Evolutionary conservation across 2,329 filamentous ascomycete species (phyloP), one percentile per base, ranked within the genome.

Genomic region (Trichoderma koningii): DNA sequence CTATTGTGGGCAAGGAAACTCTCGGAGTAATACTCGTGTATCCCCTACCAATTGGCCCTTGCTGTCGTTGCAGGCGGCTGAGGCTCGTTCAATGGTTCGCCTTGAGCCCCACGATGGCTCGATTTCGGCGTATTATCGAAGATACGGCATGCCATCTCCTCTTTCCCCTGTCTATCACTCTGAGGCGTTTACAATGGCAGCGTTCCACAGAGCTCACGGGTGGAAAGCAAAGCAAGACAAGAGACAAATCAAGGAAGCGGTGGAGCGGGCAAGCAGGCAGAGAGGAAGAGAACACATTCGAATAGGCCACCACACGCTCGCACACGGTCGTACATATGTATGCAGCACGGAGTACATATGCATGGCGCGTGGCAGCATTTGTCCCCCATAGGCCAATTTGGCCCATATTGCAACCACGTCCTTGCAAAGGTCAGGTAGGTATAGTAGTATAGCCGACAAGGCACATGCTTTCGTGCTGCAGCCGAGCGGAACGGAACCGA

Each of bases 111-210:
- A 45, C 59, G 59, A 53, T 52, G 50, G 59, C 50, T 62, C 50
- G 59, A 62, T 53, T 23, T 62, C 59, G 59, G 59, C 59, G 48
- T 28, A 62, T 62, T 62, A 62, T 62, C 53, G 50, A 34, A 62
- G 12, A 41, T 15, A 23, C 23, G 59, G 59, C 38, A 34, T 30
- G 59, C 48, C 38, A 34, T 45, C 26, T 15, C 12, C 48, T 15
- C 19, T 28, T 28, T 42, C 57, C 21, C 41, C 50, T 62, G 48
- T 23, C 47, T 52, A 17, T 38, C 48, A 42, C 10, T 52, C 9
- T 52, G 14, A 0, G 47, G 47, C 48, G 47, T 45, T 45, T 38
- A 53, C 38, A 34, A 47, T 26, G 26, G n/a, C 21, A 15, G 59
- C 41, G 34, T 41, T 45, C 59, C 48, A 62, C 48, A 48, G 26